Conservation (phyloP, 2,329 filamentous ascomycete species). For the Botrytis cinerea region DNA sequence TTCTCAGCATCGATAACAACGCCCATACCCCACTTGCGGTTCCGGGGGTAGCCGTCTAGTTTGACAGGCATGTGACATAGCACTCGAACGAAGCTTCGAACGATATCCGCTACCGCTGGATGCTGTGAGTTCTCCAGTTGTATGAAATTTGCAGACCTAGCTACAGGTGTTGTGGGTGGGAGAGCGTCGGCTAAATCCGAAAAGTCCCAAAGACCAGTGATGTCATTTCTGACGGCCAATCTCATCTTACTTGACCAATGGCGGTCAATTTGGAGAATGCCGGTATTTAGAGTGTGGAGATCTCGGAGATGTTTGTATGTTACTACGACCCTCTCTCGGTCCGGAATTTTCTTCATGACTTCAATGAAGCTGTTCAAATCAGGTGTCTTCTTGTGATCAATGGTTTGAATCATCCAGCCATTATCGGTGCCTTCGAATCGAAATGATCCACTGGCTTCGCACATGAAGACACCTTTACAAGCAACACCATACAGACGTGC, state of each 20-base stretch:
- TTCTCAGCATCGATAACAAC: constrained; percentile 97
- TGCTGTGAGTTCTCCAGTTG: constrained; percentile 86
- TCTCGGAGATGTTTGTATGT: constrained; percentile 96
- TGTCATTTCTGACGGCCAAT: constrained; percentile 85
- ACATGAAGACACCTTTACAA: constrained; percentile 89
- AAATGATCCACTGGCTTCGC: constrained; percentile 93
- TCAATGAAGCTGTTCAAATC: constrained; percentile 87
- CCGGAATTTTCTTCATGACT: constrained; percentile 85
- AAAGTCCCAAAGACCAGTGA: constrained; percentile 92
- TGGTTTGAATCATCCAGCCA: constrained; percentile 89
- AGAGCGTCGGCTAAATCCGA: constrained; percentile 79
- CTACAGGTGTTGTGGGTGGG: constrained; percentile 69
- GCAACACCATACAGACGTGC: constrained; percentile 93
- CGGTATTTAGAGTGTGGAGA: constrained; percentile 90
- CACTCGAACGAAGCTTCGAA: constrained; percentile 92
- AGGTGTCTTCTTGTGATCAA: constrained; percentile 89
- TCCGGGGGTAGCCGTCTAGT: constrained; percentile 95
- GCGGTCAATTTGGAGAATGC: constrained; percentile 87
- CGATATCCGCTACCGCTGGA: constrained; percentile 86
- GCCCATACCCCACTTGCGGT: constrained; percentile 91
- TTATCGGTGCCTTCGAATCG: constrained; percentile 87
- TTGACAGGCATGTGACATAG: constrained; percentile 93
- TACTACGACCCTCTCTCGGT: constrained; percentile 81
- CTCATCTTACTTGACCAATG: constrained; percentile 98
- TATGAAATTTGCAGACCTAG: constrained; percentile 85